Conservation (phyloP, 306 rosid species). For the Carpinus viminea region DNA sequence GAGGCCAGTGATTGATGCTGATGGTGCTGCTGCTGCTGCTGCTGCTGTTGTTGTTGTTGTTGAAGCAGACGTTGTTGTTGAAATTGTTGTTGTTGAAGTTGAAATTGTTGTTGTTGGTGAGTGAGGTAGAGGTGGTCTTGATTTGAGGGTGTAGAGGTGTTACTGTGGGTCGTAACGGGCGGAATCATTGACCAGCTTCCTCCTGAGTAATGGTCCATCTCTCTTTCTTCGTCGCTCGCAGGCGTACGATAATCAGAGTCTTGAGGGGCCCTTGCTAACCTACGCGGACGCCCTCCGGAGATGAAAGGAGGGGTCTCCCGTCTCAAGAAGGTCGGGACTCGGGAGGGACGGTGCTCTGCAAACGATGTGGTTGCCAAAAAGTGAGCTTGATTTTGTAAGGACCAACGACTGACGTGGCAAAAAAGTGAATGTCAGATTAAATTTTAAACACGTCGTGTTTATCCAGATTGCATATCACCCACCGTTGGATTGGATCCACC, state of each 20-base stretch:
- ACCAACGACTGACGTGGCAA: too few species aligned
- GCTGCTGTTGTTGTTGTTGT: slow-evolving; percentile 45
- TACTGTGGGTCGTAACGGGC: slow-evolving; percentile 52
- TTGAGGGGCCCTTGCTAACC: neutral
- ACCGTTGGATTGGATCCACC: too few species aligned
- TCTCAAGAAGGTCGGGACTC: neutral
- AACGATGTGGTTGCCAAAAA: too few species aligned
- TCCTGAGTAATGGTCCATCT: slow-evolving; percentile 67
- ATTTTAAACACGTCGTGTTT: too few species aligned
- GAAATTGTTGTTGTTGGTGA: slow-evolving; percentile 53
- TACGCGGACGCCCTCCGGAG: neutral
- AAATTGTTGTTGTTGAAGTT: slow-evolving; percentile 35
- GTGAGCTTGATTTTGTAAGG: too few species aligned
- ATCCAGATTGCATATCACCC: too few species aligned
- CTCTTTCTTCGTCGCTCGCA: neutral
- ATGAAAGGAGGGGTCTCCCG: neutral
- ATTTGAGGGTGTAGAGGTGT: slow-evolving; percentile 55
- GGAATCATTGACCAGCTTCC: slow-evolving; percentile 88
- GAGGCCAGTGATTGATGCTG: slow-evolving; percentile 89
- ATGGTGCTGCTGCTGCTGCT: slow-evolving; percentile 45
- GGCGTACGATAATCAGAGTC: neutral
- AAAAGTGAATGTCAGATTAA: too few species aligned
- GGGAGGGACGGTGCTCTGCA: too few species aligned
- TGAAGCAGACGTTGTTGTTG: slow-evolving; percentile 41
- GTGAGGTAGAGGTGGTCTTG: slow-evolving; percentile 69